These are phyloP conservation scores for Pythium phragmiticola DNA, from an alignment of 352 stramenopile genomes.

Conservation along the genomic window DNA sequence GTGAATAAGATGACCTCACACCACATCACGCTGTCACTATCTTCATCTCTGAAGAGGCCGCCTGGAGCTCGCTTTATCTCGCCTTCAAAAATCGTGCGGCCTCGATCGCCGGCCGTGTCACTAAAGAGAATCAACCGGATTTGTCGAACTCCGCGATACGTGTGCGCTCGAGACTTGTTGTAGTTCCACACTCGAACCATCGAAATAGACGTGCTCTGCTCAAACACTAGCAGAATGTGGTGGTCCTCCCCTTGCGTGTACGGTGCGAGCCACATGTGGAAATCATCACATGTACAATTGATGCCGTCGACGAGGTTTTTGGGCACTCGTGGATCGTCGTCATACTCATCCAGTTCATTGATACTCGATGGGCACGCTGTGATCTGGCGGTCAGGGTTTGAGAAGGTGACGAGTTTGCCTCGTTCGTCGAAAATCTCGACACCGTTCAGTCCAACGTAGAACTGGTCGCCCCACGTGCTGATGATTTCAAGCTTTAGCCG, in stretches of 20 bases:
- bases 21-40: conserved; percentile 43
- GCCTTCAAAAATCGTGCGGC: conserved; percentile 75
- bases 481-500: conserved; percentile 77
- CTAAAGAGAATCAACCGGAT: conserved; percentile 57
- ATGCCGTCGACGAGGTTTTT: conserved; percentile 83
- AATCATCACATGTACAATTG: conserved; percentile 89
- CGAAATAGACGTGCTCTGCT: conserved; percentile 39
- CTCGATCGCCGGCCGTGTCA: background rate
- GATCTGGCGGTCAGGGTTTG: conserved; percentile 48
- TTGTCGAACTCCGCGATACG: conserved; percentile 58
- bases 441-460: conserved; percentile 90
- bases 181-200: conserved; percentile 93
- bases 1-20: conserved; percentile 90
- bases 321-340: conserved; percentile 65
- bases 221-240: conserved; percentile 57
- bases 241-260: conserved; percentile 59
- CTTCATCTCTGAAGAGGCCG: conserved; percentile 47
- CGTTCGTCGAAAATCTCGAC: conserved; percentile 85
- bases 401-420: conserved; percentile 56
- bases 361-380: conserved; percentile 74
- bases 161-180: conserved; percentile 89
- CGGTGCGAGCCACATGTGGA: conserved; percentile 90
- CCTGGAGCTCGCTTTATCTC: conserved; percentile 80
- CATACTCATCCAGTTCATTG: conserved; percentile 89
- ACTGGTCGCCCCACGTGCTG: conserved; percentile 86